Percentiles rank a stretch among this genome's conserved stretches.
Conservation (phyloP, 2,329 filamentous ascomycete genomes). For the Fusarium humuli region DNA sequence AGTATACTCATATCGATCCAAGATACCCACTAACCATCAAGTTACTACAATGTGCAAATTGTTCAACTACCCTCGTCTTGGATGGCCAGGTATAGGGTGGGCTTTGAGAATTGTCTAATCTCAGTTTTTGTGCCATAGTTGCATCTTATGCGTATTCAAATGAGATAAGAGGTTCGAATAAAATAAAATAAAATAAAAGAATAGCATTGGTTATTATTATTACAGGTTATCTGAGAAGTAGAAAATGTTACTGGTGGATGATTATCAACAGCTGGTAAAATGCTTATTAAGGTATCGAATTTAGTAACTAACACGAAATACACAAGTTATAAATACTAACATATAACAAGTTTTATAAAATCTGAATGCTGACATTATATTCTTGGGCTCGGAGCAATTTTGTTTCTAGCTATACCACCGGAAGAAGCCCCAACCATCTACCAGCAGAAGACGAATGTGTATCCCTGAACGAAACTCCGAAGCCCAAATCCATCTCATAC, state of each 20-base stretch:
- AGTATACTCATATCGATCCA: background rate
- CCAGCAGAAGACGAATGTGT: constrained; percentile 11
- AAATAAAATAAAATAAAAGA: background rate
- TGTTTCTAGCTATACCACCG: constrained; percentile 3
- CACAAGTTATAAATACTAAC: background rate
- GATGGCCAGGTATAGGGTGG: constrained; percentile 1
- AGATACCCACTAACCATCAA: background rate
- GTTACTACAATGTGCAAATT: background rate
- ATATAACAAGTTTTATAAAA: background rate
- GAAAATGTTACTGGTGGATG: background rate
- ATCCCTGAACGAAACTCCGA: constrained; percentile 14
- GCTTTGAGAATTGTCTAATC: background rate
- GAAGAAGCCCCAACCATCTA: constrained; percentile 10
- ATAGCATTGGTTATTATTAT: background rate
- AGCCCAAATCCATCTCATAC: background rate
- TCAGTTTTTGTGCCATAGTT: background rate
- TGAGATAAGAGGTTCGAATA: background rate
- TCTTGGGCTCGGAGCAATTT: constrained; percentile 12
- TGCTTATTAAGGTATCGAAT: background rate
- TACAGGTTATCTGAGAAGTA: background rate
- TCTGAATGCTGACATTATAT: background rate
- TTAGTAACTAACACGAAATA: background rate
- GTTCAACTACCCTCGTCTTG: background rate
- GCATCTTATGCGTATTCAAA: background rate
- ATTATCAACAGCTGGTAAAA: background rate